phyloP scores from a whole-genome alignment of 1,284 basidiomycete species.

The Ganoderma resinaceum region DNA sequence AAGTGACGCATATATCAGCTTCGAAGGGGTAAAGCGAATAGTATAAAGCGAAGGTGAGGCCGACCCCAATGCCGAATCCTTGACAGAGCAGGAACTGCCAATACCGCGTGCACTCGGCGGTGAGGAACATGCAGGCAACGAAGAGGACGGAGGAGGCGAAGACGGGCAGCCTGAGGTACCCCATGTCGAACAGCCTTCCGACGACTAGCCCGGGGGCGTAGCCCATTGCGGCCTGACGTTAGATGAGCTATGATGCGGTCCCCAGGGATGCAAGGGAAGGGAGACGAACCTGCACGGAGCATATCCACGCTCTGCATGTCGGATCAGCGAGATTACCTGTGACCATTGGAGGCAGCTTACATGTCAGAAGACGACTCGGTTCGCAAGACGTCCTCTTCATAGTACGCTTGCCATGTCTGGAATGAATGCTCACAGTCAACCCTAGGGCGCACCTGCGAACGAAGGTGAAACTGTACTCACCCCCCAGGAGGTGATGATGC shows the following conservation, averaged over 20 bases:
- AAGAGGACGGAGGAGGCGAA: constrained; percentile 41
- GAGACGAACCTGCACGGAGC: neutral
- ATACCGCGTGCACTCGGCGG: constrained; percentile 54
- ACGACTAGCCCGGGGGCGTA: neutral
- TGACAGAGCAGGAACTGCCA: constrained; percentile 61
- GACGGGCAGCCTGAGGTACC: constrained; percentile 51
- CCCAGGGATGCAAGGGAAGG: neutral
- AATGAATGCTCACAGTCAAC: neutral
- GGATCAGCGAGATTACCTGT: neutral
- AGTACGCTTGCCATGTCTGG: neutral
- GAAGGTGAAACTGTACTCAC: neutral
- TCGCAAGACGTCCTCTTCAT: neutral
- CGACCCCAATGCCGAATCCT: constrained; percentile 50
- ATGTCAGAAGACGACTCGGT: neutral
- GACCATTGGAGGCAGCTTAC: neutral
- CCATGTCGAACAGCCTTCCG: constrained; percentile 59
- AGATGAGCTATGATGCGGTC: neutral
- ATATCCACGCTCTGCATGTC: neutral
- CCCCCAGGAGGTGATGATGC: neutral
- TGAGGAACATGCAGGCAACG: constrained; percentile 51
- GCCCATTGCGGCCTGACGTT: neutral
- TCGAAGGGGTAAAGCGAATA: no score
- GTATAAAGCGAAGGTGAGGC: neutral
- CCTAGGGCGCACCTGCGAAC: neutral
- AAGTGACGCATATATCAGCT: no score